A percentile compares a stretch with the other conserved stretches of the same genome.
Conservation (phyloP, 768 basidiomycete genomes). For the Favolaschia claudopus region DNA sequence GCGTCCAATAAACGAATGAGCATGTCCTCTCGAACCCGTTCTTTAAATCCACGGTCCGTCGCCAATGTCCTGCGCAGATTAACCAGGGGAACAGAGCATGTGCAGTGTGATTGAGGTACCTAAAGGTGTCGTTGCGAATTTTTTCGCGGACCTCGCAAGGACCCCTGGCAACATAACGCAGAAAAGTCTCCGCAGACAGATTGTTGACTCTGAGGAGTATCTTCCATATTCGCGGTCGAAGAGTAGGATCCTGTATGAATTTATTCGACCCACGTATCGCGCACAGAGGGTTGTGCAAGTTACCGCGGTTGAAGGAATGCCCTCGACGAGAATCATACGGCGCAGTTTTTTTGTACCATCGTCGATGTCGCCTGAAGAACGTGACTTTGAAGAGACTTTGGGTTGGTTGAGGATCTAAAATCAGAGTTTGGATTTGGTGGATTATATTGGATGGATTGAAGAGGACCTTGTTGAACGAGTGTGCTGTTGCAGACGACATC, state of each 20-base stretch:
- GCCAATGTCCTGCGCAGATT: constrained; percentile 75
- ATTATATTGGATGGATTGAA: not conserved
- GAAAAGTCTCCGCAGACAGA: constrained; percentile 76
- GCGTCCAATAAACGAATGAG: constrained; percentile 95
- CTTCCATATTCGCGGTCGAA: constrained; percentile 95
- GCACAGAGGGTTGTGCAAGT: constrained; percentile 38
- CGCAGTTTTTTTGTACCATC: constrained; percentile 88
- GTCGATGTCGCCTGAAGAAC: constrained; percentile 66
- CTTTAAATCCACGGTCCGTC: constrained; percentile 97
- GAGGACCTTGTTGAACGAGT: constrained; percentile 73
- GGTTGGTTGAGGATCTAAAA: constrained; percentile 71
- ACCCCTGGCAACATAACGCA: constrained; percentile 81
- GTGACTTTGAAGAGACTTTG: constrained; percentile 68
- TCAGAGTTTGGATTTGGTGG: not conserved
- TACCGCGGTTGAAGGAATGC: constrained; percentile 82
- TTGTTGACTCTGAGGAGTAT: constrained; percentile 86
- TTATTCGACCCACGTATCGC: not conserved
- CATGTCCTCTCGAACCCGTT: constrained; percentile 96
- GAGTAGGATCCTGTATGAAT: constrained; percentile 69
- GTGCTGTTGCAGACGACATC: constrained; percentile 55
- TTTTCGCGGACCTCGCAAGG: constrained; percentile 91
- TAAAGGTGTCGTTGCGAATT: constrained; percentile 96
- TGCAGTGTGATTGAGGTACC: constrained; percentile 51
- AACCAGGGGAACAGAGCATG: not conserved
- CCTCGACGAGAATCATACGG: constrained; percentile 88